Evolutionary conservation across 805 yeast species (phyloP).

Genomic region (Peterozyma xylosa): DNA sequence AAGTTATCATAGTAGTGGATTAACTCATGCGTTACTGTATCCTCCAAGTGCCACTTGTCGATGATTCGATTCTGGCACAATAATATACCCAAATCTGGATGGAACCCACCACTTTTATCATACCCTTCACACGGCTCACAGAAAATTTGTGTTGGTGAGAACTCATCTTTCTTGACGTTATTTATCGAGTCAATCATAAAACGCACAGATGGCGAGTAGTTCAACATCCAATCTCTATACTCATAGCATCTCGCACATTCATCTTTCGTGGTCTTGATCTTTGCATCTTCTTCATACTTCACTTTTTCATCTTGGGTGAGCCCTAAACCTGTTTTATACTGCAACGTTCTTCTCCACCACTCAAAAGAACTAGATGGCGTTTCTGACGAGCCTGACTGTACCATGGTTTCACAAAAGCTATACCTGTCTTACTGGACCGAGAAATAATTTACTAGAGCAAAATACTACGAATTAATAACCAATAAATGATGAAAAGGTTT

Average conservation of each 20-base stretch:
- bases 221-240: slow-evolving; percentile 71
- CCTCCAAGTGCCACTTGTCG: slow-evolving; percentile 78
- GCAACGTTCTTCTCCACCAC: slow-evolving; percentile 75
- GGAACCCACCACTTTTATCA: slow-evolving; percentile 82
- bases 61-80: slow-evolving; percentile 77
- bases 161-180: slow-evolving; percentile 46
- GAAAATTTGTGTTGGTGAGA: slow-evolving; percentile 44
- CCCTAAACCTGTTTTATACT: slow-evolving; percentile 67
- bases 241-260: slow-evolving; percentile 69
- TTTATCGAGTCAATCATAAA: slow-evolving; percentile 83
- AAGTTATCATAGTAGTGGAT: slow-evolving; percentile 90
- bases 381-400: not conserved
- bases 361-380: slow-evolving; percentile 31
- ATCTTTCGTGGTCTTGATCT: slow-evolving; percentile 32
- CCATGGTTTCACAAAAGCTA: too few relatives aligned
- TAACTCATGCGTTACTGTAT: slow-evolving; percentile 86
- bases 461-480: too few relatives aligned
- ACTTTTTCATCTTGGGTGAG: slow-evolving; percentile 39
- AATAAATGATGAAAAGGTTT: too few relatives aligned
- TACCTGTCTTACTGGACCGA: too few relatives aligned
- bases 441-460: too few relatives aligned
- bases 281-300: slow-evolving; percentile 50
- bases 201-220: slow-evolving; percentile 74
- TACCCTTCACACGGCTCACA: slow-evolving; percentile 82
- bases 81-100: slow-evolving; percentile 81